Evolutionary conservation across 169 alveolate species (phyloP).

Genomic region (Plasmodium vinckei): DNA sequence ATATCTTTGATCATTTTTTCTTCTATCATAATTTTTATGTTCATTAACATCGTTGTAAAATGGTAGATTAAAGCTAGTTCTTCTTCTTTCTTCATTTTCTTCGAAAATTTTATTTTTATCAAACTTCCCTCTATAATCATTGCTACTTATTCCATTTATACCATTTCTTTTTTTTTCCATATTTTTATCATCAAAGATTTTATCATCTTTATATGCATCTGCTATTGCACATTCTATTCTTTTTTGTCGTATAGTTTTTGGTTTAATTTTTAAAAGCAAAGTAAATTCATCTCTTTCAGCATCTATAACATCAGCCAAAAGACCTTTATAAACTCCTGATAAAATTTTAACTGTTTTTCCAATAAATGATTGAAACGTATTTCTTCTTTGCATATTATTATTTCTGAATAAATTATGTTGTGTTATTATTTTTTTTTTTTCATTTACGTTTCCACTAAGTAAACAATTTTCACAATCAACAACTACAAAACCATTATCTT

Average conservation of each 20-base stretch:
- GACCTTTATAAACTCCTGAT: slow-evolving; percentile 85
- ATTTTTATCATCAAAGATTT: slow-evolving; percentile 18
- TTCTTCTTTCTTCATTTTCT: slow-evolving; percentile 7
- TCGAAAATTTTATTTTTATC: slow-evolving; percentile 6
- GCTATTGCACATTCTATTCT: slow-evolving; percentile 81
- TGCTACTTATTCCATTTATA: neutral
- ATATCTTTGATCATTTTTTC: neutral
- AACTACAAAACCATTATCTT: slow-evolving; percentile 74
- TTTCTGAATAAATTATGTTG: slow-evolving; percentile 48
- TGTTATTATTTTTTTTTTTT: slow-evolving; percentile 58
- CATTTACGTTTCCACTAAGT: slow-evolving; percentile 31
- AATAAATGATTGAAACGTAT: slow-evolving; percentile 74
- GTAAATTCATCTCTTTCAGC: slow-evolving; percentile 85
- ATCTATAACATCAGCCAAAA: slow-evolving; percentile 82
- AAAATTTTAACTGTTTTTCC: slow-evolving; percentile 87
- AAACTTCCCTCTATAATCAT: neutral
- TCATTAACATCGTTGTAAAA: slow-evolving; percentile 6
- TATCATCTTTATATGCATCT: slow-evolving; percentile 35
- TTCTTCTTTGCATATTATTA: slow-evolving; percentile 22
- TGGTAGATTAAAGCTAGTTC: slow-evolving; percentile 1
- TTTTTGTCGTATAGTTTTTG: slow-evolving; percentile 83
- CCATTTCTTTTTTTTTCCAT: slow-evolving; percentile 1
- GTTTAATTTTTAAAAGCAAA: slow-evolving; percentile 84
- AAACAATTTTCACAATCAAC: slow-evolving; percentile 51
- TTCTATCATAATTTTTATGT: neutral